phyloP scores from a whole-genome alignment of 352 stramenopile species.

The Peronospora destructor region DNA sequence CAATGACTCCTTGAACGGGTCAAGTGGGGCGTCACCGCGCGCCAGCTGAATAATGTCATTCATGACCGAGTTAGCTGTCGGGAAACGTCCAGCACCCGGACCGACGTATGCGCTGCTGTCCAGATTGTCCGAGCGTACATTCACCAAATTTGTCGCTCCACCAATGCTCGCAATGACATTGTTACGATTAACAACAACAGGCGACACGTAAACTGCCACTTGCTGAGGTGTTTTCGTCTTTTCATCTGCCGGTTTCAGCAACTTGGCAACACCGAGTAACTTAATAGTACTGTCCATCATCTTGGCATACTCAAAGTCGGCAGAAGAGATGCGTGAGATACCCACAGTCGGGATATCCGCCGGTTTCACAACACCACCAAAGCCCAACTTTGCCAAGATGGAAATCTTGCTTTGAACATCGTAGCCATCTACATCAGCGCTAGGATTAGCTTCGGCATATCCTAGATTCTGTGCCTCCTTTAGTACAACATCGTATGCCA shows the following conservation, averaged over 20 bases:
- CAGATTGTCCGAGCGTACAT: constrained; percentile 86
- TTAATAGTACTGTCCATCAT: constrained; percentile 95
- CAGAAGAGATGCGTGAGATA: constrained; percentile 87
- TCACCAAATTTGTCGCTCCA: constrained; percentile 90
- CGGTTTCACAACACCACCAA: constrained; percentile 85
- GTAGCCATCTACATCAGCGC: constrained; percentile 92
- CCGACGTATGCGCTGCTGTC: constrained; percentile 88
- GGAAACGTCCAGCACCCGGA: constrained; percentile 90
- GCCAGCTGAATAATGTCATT: constrained; percentile 92
- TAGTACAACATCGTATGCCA: constrained; percentile 89
- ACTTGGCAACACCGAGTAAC: constrained; percentile 86
- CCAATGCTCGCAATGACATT: constrained; percentile 88
- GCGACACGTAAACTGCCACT: constrained; percentile 91
- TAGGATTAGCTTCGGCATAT: constrained; percentile 92
- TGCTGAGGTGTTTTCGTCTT: constrained; percentile 61
- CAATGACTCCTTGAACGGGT: constrained; percentile 69
- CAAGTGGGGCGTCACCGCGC: constrained; percentile 77
- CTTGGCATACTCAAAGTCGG: constrained; percentile 96
- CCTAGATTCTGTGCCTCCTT: constrained; percentile 90
- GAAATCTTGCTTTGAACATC: constrained; percentile 95
- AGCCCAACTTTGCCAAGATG: constrained; percentile 91
- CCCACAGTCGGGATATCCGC: constrained; percentile 88
- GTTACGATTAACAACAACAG: constrained; percentile 83
- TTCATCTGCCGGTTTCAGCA: constrained; percentile 67
- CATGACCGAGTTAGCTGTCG: constrained; percentile 94